These are phyloP conservation scores for Daldinia grandis DNA, from an alignment of 495 filamentous ascomycete genomes.

Conservation along the genomic window DNA sequence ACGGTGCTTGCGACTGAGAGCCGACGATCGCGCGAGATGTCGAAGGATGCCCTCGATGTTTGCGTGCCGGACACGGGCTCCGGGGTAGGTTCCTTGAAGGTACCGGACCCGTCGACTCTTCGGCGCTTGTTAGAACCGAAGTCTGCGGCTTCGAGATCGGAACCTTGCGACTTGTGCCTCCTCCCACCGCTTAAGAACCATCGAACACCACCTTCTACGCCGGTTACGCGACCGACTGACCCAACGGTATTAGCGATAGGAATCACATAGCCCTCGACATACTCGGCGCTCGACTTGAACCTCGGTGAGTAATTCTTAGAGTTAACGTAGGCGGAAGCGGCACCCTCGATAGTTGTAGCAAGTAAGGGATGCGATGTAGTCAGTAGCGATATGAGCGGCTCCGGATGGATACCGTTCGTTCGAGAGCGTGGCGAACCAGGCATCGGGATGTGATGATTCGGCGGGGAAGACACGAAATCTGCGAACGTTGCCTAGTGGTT, in stretches of 20 bases:
- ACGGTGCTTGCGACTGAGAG: slow-evolving; percentile 59
- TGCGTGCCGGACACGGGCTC: slow-evolving; percentile 44
- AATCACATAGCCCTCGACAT: slow-evolving; percentile 83
- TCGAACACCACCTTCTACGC: slow-evolving; percentile 81
- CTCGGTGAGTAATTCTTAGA: slow-evolving; percentile 88
- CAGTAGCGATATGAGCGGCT: slow-evolving; percentile 81
- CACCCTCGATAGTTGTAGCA: slow-evolving; percentile 80
- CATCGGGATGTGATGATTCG: slow-evolving; percentile 51
- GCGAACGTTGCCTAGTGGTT: slow-evolving; percentile 33
- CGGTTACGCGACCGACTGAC: slow-evolving; percentile 80
- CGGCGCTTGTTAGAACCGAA: slow-evolving; percentile 69
- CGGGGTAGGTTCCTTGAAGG: slow-evolving; percentile 42
- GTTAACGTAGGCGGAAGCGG: slow-evolving; percentile 78
- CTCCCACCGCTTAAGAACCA: slow-evolving; percentile 71
- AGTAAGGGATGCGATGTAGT: slow-evolving; percentile 82
- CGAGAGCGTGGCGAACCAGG: slow-evolving; percentile 44
- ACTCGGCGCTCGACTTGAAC: slow-evolving; percentile 83
- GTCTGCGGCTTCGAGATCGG: slow-evolving; percentile 53
- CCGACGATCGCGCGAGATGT: slow-evolving; percentile 49
- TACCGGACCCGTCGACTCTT: slow-evolving; percentile 58
- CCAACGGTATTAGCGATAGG: slow-evolving; percentile 84
- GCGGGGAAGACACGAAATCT: slow-evolving; percentile 67
- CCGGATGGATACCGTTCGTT: slow-evolving; percentile 54
- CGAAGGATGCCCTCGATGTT: slow-evolving; percentile 41
- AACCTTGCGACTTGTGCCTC: slow-evolving; percentile 50